Percentiles rank a stretch among this genome's conserved stretches.
phyloP scores from a whole-genome alignment of 2,329 filamentous ascomycete genomes.

The Cytospora chrysosperma region DNA sequence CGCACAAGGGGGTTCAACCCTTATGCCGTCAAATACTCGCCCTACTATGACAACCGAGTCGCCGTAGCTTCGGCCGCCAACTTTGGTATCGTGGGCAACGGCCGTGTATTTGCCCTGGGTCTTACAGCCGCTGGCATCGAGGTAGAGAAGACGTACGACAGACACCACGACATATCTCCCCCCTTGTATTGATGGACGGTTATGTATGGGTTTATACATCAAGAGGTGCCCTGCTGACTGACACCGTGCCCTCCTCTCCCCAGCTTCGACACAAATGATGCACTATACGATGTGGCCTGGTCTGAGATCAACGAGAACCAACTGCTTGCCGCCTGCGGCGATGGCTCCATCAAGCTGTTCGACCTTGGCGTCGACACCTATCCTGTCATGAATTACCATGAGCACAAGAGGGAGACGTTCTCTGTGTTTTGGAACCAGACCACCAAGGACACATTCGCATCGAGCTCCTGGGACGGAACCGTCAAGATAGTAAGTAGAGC shows the following conservation, averaged over 20 bases:
- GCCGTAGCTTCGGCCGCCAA: slow-evolving; percentile 90
- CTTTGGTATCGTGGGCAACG: slow-evolving; percentile 96
- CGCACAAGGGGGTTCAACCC: slow-evolving; percentile 92
- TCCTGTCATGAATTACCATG: slow-evolving; percentile 87
- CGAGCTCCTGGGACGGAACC: slow-evolving; percentile 93
- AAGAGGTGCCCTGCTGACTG: too few species aligned
- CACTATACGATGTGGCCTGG: slow-evolving; percentile 92
- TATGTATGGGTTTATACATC: too few species aligned
- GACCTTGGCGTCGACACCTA: slow-evolving; percentile 80
- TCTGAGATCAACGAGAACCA: slow-evolving; percentile 97
- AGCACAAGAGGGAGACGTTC: slow-evolving; percentile 92
- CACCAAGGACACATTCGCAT: slow-evolving; percentile 85
- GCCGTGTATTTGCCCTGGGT: slow-evolving; percentile 79
- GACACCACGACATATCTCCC: too few species aligned
- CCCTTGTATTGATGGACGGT: too few species aligned
- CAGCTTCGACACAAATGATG: slow-evolving; percentile 95
- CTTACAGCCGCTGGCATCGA: slow-evolving; percentile 81
- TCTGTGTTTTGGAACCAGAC: slow-evolving; percentile 90
- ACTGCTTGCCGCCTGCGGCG: slow-evolving; percentile 82
- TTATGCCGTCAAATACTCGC: slow-evolving; percentile 96
- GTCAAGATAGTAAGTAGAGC: slow-evolving; percentile 82
- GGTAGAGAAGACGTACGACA: slow-evolving; percentile 72
- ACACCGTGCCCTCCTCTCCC: not conserved
- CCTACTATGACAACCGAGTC: slow-evolving; percentile 93
- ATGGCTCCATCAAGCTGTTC: slow-evolving; percentile 93